These are phyloP conservation scores for Collybiopsis luxurians DNA, from an alignment of 768 basidiomycete genomes.

Conservation along the genomic window DNA sequence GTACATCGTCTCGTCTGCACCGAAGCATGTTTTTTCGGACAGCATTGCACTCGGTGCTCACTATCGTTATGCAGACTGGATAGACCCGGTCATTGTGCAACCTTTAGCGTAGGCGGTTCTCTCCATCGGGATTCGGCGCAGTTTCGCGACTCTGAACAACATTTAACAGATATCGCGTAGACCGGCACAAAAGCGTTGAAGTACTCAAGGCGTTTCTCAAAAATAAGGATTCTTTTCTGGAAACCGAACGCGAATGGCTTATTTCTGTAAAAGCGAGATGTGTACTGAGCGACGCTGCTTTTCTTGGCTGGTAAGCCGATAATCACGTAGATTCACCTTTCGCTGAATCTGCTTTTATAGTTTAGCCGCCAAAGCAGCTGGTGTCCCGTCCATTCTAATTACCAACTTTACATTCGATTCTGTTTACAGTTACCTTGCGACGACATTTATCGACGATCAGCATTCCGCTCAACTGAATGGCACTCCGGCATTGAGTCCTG, in stretches of 20 bases:
- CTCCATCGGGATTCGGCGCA: background rate
- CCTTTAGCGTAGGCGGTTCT: constrained; percentile 63
- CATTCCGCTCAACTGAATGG: constrained; percentile 14
- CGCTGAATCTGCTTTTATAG: constrained; percentile 26
- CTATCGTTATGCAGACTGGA: constrained; percentile 63
- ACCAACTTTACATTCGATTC: constrained; percentile 88
- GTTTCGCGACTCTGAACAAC: no score
- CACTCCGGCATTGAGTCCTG: constrained; percentile 32
- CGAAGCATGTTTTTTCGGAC: constrained; percentile 65
- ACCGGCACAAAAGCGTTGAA: constrained; percentile 65
- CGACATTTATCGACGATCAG: constrained; percentile 44
- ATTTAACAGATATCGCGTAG: constrained; percentile 60
- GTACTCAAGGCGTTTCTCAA: constrained; percentile 57
- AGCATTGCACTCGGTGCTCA: constrained; percentile 58
- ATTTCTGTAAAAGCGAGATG: constrained; percentile 45
- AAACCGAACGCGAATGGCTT: constrained; percentile 60
- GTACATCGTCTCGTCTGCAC: constrained; percentile 73
- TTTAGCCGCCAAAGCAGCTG: constrained; percentile 60
- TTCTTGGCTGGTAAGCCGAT: constrained; percentile 71
- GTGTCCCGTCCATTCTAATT: constrained; percentile 68
- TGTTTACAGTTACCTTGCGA: constrained; percentile 74
- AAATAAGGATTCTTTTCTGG: constrained; percentile 51
- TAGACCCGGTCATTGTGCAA: constrained; percentile 80
- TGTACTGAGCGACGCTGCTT: constrained; percentile 76
- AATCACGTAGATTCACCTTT: background rate